Percentiles rank a stretch among this genome's conserved stretches.
These are phyloP conservation scores for Botrytis porri DNA, from an alignment of 2,329 filamentous ascomycete species.

Conservation along the genomic window DNA sequence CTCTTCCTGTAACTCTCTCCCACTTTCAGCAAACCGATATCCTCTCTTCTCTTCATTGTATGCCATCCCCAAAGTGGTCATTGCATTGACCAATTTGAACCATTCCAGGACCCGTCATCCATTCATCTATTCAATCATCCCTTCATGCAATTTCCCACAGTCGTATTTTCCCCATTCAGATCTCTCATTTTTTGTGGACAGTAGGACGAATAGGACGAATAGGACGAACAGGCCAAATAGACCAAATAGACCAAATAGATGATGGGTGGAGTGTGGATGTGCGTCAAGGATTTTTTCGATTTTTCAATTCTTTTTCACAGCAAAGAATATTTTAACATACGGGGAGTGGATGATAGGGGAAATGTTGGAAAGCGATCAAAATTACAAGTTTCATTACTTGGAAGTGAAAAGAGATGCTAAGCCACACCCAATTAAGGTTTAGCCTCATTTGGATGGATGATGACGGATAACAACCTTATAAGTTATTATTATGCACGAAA, in stretches of 20 bases:
- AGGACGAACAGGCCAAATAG: background rate
- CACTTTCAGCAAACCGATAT: background rate
- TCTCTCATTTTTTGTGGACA: background rate
- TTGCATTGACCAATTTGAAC: background rate
- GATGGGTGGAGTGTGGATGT: background rate
- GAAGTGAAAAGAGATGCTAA: background rate
- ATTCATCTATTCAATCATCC: background rate
- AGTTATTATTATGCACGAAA: no score
- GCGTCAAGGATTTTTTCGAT: background rate
- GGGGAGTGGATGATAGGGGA: constrained; percentile 7
- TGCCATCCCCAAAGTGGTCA: background rate
- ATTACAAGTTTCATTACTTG: background rate
- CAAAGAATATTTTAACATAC: background rate
- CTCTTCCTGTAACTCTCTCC: background rate
- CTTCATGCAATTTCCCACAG: constrained; percentile 3
- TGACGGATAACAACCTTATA: background rate
- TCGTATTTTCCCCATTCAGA: constrained; percentile 4
- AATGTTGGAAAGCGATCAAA: constrained; percentile 9
- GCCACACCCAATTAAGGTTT: background rate
- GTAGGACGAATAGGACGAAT: background rate
- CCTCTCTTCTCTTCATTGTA: background rate
- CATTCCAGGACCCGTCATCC: background rate
- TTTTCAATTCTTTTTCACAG: background rate
- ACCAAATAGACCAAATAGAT: background rate
- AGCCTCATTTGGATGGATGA: background rate